Base-by-base conservation (phyloP, 805 yeast genomes). In the Lipomyces yamadae region DNA sequence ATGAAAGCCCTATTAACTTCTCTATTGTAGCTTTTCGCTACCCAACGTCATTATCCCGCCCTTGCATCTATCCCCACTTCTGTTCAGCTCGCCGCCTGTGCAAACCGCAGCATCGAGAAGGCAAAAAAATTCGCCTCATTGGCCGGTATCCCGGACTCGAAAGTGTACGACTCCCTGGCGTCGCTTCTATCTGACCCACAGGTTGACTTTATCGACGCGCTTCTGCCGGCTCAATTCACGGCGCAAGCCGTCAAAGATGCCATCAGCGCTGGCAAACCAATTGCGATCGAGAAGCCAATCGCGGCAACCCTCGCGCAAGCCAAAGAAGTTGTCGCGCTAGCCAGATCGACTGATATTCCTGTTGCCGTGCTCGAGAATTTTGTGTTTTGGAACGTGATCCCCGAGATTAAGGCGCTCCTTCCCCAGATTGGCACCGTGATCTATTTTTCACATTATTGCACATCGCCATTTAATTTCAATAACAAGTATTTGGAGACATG, bases 141-240 rank as follows among this genome's bases (percentile, higher is more conserved):
- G 52, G 92, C 95, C 15, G 82, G 81, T 4, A 82, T 88, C 11
- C 74, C 78, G 4, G 72, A 78, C 2, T 72, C 77, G 32, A 85
- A 85, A 68, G 86, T 91, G 13, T 87, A 83, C 75, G 87, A 86
- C 63, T 75, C 82, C 30, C 74, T 90, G 62, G 95, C 90, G 56
- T 86, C 81, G n/a, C 83, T 90, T 18, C 81, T 92, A 73, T 77
- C 79, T 55, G 92, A 90, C 75, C 81, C 86, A n/a, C 77, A 84
- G 0, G 85, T 92, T 56, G 95, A 90, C 68, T 84, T 88, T 37
- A 83, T 94, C 35, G 98, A 94, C 76, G 96, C 92, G 2, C 82
- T 93, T 69, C 83, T 94, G 62, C 98, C 98, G n/a, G 97, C 88
- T 0, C 94, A 92, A 76, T 84, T 78, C 81, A 94, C 92, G 77